Conservation (phyloP, 768 basidiomycete species). For the Macrocybe gigantea region DNA sequence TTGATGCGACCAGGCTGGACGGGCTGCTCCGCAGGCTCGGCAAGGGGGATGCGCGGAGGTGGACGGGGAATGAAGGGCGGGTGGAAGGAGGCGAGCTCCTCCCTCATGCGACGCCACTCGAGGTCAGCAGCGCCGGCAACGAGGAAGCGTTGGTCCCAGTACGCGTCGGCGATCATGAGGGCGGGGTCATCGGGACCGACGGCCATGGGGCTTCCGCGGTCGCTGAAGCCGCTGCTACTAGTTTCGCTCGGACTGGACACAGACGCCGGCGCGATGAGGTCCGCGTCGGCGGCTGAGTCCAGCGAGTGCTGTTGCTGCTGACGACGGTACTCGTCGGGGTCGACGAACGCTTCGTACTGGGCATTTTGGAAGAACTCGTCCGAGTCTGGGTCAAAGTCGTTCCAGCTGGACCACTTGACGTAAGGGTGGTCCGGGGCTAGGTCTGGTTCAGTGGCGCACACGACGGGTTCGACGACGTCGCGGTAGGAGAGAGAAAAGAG, state of each 20-base stretch:
- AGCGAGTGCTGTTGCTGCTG: constrained; percentile 24
- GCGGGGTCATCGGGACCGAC: constrained; percentile 36
- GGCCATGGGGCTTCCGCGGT: constrained; percentile 44
- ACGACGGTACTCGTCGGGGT: constrained; percentile 30
- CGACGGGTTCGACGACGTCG: no score
- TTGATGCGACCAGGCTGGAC: constrained; percentile 3
- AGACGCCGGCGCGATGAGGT: neutral
- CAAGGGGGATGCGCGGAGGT: constrained; percentile 9
- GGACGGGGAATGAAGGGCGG: constrained; percentile 2
- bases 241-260: neutral
- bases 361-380: constrained; percentile 66
- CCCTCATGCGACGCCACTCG: constrained; percentile 12
- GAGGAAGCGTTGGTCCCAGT: constrained; percentile 10
- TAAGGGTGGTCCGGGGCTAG: constrained; percentile 22
- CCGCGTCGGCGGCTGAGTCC: constrained; percentile 15
- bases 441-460: constrained; percentile 34
- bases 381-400: constrained; percentile 76
- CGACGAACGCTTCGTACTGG: constrained; percentile 63
- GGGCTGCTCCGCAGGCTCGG: constrained; percentile 5
- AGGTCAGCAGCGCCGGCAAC: constrained; percentile 4
- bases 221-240: constrained; percentile 30
- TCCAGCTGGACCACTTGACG: constrained; percentile 60
- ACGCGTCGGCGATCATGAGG: constrained; percentile 30
- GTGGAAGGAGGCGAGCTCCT: neutral
- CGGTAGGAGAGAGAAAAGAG: constrained; percentile 44